Evolutionary conservation across 768 basidiomycete genomes (phyloP).

Genomic region (Trametes cinnabarina): DNA sequence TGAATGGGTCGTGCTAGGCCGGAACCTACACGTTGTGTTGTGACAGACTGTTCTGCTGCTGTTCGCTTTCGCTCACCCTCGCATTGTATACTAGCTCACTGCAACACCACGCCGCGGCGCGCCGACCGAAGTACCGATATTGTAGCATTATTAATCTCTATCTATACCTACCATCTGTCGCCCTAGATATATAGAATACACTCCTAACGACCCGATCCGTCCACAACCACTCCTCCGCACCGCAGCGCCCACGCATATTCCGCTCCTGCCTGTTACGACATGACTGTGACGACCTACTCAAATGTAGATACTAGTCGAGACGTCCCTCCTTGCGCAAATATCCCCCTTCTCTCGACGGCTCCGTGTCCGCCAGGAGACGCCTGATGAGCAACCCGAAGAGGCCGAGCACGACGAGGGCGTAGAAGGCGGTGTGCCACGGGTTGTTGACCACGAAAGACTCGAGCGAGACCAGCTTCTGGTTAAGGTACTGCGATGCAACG

Average conservation of each 20-base stretch:
- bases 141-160: conserved; percentile 16
- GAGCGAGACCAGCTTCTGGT: conserved; percentile 26
- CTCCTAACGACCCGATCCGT: background rate
- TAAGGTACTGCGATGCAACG: conserved; percentile 29
- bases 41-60: conserved; percentile 8
- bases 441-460: conserved; percentile 28
- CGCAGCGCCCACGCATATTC: no score
- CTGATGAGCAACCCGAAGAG: conserved; percentile 22
- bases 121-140: conserved; percentile 1
- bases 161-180: background rate
- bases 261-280: background rate
- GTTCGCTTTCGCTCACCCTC: conserved; percentile 5
- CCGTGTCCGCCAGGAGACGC: conserved; percentile 25
- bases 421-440: conserved; percentile 26
- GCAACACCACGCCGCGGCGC: background rate
- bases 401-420: conserved; percentile 21
- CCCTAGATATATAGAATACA: background rate
- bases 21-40: conserved; percentile 3
- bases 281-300: background rate
- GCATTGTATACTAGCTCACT: conserved; percentile 12
- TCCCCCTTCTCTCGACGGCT: conserved; percentile 17
- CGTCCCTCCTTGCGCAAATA: conserved; percentile 17
- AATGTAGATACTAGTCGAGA: conserved; percentile 17
- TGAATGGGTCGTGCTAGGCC: conserved; percentile 1
- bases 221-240: background rate